These are phyloP conservation scores for Backusella tarrabulga DNA, from an alignment of 192 early-diverging fungal species.

Conservation along the genomic window DNA sequence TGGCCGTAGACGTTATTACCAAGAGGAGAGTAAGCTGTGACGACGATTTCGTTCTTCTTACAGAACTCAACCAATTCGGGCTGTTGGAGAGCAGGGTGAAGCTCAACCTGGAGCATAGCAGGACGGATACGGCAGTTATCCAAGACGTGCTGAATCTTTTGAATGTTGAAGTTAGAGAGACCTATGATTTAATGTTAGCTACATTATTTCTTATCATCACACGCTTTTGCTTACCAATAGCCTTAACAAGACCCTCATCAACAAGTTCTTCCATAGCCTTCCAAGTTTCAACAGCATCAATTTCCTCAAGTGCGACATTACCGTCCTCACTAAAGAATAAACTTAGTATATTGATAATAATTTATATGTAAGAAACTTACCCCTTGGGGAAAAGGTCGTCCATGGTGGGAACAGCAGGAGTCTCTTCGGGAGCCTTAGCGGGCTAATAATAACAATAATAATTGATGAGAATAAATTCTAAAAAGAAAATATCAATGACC, in stretches of 20 bases:
- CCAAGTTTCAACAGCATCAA: conserved; percentile 64
- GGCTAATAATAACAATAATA: not conserved
- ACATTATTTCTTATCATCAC: not conserved
- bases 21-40: conserved; percentile 87
- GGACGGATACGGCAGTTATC: conserved; percentile 45
- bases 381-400: conserved; percentile 33
- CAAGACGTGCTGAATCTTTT: conserved; percentile 36
- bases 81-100: conserved; percentile 76
- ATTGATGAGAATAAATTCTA: not conserved
- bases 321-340: conserved; percentile 16
- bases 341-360: no score
- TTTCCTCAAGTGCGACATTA: conserved; percentile 36
- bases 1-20: conserved; percentile 48
- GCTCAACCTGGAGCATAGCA: conserved; percentile 83
- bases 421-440: conserved; percentile 18
- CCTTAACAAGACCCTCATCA: conserved; percentile 50
- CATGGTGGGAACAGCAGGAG: conserved; percentile 19
- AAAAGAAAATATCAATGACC: not conserved
- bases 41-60: conserved; percentile 61
- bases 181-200: conserved; percentile 37
- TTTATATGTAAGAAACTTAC: conserved; percentile 10
- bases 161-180: conserved; percentile 65
- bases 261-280: conserved; percentile 72
- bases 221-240: conserved; percentile 37
- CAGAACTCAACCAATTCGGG: conserved; percentile 73